Evolutionary conservation across 2,329 filamentous ascomycete species (phyloP), one percentile per base, ranked within the genome.

Genomic region (Pseudopyricularia javanii): DNA sequence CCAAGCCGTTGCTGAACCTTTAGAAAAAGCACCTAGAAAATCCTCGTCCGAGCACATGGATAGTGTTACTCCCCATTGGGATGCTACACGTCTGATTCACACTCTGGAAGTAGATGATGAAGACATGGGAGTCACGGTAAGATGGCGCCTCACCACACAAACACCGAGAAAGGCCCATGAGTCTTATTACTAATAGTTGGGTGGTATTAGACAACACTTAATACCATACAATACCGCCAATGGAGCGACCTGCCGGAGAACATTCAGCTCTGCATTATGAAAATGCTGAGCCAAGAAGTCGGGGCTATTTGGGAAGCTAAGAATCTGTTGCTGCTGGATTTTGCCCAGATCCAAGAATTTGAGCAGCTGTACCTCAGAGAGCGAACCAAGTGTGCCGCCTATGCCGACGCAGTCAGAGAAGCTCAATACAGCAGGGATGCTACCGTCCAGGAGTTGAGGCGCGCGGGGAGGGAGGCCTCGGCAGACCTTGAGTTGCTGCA

Each of bases 261-360:
- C 24, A 55, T 58, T 51, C 56, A 57, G 50, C 55, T 59, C 8
- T 50, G 54, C n/a, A 34, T 59, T 12, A 50, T 59, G 51, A 54
- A 55, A 22, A 53, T 57, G 48, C 24, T 58, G 35, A 54, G 54
- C 1, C 9, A 34, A 2, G 52, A 52, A 48, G 51, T 52, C 34
- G 5, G 49, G n/a, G 35, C 9, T 20, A 55, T 53, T 26, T 12
- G 9, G 5, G 17, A 30, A n/a, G 49, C 52, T 14, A 22, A 52
- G 6, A 7, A 2, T 5, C 15, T 53, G 3, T 52, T 59, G 14
- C n/a, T 37, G 15, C 54, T 59, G 9, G 55, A 37, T 8, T 7
- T 9, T 8, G 11, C 2, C 7, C 47, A 59, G 24, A 43, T 51
- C 4, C 28, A 5, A 9, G 34, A 35, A 26, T 57, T 59, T 20